Base-by-base conservation (phyloP, 1,284 basidiomycete species). In the Testicularia cyperi region DNA sequence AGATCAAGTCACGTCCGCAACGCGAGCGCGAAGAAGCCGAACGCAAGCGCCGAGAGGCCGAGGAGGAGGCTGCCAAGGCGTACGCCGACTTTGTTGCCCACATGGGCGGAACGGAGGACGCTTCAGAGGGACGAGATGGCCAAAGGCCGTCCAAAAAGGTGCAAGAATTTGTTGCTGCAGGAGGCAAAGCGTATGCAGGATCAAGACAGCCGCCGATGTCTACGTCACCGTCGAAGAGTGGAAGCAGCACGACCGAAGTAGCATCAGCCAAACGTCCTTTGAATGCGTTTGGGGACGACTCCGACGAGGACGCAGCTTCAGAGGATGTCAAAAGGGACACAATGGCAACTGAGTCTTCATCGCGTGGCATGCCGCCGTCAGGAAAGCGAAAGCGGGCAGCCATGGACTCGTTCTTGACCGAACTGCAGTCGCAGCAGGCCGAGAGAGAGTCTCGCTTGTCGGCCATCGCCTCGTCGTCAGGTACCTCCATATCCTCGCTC, bases 361-460 rank as follows among this genome's bases (percentile, higher is more conserved):
- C 28, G 18, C n/a, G 30, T 1, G 28, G 38, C 16, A 44, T 40
- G n/a, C 56, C 61, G 12, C 53, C 66, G 6, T 57, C 37, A 12
- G 39, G 34, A 23, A 67, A 65, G 31, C 32, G 39, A 16, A 60
- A 60, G 29, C 38, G 61, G 12, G 44, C 44, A 22, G 64, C 58
- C 18, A 71, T 72, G 66, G 43, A 48, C 12, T 46, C 48, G 25
- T 71, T 72, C 18, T 44, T 65, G 12, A 47, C 51, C 25, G 49
- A 71, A 37, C 46, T 72, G 4, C 65, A 68, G 26, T 37, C 54
- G 27, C 91, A 96, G 40, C 92, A 97, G 78, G 88, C 88, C 13
- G 82, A 87, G 54, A 81, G 94, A 41, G 94, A 97, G 78, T 85
- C 86, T 20, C 84, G 87, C 58, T 85, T 88, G 6, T 51, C 51